Evolutionary conservation across 2,329 filamentous ascomycete species (phyloP).

Genomic region (Sclerotinia nivalis): DNA sequence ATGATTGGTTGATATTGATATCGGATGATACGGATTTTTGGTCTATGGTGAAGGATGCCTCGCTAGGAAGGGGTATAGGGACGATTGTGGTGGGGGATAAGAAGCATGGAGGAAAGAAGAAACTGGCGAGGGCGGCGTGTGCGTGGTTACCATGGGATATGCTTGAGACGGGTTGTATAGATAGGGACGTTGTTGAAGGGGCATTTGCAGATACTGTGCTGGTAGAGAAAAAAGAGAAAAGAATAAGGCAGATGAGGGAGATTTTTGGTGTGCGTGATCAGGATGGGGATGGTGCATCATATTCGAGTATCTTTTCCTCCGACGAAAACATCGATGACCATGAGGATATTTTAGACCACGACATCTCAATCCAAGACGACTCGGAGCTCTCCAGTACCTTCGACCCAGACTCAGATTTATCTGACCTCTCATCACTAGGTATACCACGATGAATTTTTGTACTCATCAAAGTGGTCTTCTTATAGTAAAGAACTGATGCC

Average conservation of each 20-base stretch:
- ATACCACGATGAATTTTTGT: neutral
- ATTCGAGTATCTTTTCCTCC: neutral
- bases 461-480: too few relatives aligned
- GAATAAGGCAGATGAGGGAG: neutral
- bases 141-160: conserved; percentile 2
- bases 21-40: conserved; percentile 1
- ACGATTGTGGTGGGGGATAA: neutral
- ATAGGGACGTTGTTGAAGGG: neutral
- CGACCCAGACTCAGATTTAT: neutral
- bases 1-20: conserved; percentile 9
- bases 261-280: neutral
- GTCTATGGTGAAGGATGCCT: neutral
- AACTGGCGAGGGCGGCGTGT: neutral
- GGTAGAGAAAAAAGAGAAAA: neutral
- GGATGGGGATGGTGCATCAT: neutral
- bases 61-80: neutral
- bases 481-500: too few relatives aligned
- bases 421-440: neutral
- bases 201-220: neutral
- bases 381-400: neutral
- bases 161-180: conserved; percentile 1
- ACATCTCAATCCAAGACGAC: neutral
- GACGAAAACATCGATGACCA: neutral
- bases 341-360: neutral
- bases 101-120: neutral